Base-by-base conservation (phyloP, 139 green algal species). In the Chlorella sorokiniana region DNA sequence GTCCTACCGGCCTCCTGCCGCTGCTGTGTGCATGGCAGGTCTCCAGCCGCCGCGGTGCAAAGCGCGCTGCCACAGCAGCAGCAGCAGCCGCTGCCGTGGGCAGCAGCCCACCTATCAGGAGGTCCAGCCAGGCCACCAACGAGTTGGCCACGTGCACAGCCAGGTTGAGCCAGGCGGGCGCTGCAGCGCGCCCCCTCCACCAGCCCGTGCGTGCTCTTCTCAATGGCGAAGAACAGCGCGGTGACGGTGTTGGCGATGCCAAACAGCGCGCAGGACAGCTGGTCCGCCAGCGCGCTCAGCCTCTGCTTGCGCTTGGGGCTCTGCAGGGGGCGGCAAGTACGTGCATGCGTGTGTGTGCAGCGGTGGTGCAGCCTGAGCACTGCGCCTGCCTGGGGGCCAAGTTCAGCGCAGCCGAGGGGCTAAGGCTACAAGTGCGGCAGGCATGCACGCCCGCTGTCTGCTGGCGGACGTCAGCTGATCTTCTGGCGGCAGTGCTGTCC, bases 161-260 rank as follows among this genome's bases (percentile, higher is more conserved):
- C 10, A 88, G 69, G 45, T 85, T 87, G 41, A 95, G 84, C 91
- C 91, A 95, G 41, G 82, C 79, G 14, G 91, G 91, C 89, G 78
- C 16, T 83, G 45, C 18, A 91, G 35, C 45, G 80, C 42, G 29
- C 84, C 91, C 88, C 89, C 78, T 95, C 91, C 27, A 95, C 88
- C 44, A 88, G 70, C 0, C 82, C 77, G 42, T 87, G 81, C 4
- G 89, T 94, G 45, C 88, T 76, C 33, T 79, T 81, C 67, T 93
- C 88, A 31, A 94, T 83, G 16, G 84, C 83, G 54, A 93, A 93
- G 81, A 91, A 95, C 81, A 95, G 91, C 63, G 88, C 84, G 22
- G 89, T 91, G 7, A 95, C 90, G 9, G 89, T 89, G 77, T 93
- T 93, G 48, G 91, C 92, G 29, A 95, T 82, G 29, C 81, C 85